Conservation (phyloP, 2,329 filamentous ascomycete species). For the Aureobasidium sp. region DNA sequence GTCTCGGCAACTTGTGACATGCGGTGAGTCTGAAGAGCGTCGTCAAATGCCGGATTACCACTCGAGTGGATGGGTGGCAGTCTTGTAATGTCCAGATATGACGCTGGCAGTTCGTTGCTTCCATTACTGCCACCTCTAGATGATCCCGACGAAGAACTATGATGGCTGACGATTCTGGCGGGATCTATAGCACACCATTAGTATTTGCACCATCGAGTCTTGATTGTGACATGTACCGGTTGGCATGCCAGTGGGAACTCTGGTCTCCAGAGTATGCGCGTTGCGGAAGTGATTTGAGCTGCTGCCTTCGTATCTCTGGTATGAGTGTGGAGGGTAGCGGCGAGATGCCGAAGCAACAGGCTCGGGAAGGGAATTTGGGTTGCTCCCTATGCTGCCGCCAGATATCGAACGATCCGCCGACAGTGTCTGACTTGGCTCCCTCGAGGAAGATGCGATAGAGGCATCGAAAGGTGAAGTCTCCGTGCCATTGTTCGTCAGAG, state of each 20-base stretch:
- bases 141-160: slow-evolving; percentile 14
- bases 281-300: slow-evolving; percentile 9
- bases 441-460: not conserved
- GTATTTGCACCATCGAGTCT: not conserved
- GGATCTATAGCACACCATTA: slow-evolving; percentile 14
- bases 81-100: slow-evolving; percentile 3
- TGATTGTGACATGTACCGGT: not conserved
- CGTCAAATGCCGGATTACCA: slow-evolving; percentile 24
- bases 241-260: slow-evolving; percentile 3
- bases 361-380: not conserved
- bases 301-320: slow-evolving; percentile 31
- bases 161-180: not conserved
- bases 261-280: slow-evolving; percentile 6
- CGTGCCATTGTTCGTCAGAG: slow-evolving; percentile 3
- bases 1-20: slow-evolving; percentile 44
- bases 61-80: slow-evolving; percentile 21
- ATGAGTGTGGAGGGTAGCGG: slow-evolving; percentile 28
- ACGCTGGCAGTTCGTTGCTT: slow-evolving; percentile 16
- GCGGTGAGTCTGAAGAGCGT: slow-evolving; percentile 38
- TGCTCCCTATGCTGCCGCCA: not conserved
- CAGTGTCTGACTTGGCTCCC: not conserved
- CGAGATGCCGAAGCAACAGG: slow-evolving; percentile 15
- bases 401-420: slow-evolving; percentile 7
- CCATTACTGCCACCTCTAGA: slow-evolving; percentile 20
- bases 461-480: slow-evolving; percentile 11